phyloP scores from a whole-genome alignment of 2,329 filamentous ascomycete species.

The Neofusicoccum umdonicola region DNA sequence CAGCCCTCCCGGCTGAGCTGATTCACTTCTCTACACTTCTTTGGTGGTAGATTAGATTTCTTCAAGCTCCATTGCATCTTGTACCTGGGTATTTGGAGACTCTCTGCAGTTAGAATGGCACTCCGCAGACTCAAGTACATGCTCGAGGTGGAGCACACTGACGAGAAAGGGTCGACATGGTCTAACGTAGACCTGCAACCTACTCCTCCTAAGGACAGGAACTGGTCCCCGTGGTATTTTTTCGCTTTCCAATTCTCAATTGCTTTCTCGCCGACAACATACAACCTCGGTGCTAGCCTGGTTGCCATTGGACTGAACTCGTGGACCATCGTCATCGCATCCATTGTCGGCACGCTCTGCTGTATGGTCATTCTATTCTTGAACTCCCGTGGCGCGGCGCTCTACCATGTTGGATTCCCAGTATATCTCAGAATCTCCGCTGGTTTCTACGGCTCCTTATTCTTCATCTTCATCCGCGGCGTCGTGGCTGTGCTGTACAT shows the following conservation, averaged over 20 bases:
- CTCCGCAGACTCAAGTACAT: neutral
- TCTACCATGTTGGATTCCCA: conserved; percentile 39
- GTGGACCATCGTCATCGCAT: conserved; percentile 34
- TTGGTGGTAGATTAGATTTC: neutral
- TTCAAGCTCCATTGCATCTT: neutral
- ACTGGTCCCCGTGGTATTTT: conserved; percentile 27
- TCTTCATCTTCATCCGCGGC: neutral
- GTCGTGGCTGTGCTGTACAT: neutral
- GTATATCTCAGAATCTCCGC: conserved; percentile 34
- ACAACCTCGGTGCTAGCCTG: conserved; percentile 32
- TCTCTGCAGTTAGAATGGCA: neutral
- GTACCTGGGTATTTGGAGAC: neutral
- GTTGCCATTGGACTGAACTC: conserved; percentile 33
- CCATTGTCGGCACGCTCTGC: conserved; percentile 30
- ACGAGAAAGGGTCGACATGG: conserved; percentile 19
- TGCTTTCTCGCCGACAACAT: conserved; percentile 35
- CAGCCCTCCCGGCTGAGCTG: neutral
- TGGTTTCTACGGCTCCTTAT: conserved; percentile 20
- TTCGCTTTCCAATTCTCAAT: conserved; percentile 35
- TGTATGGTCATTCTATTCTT: conserved; percentile 34
- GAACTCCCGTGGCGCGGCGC: conserved; percentile 34
- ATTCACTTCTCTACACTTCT: neutral
- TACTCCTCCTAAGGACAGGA: conserved; percentile 23
- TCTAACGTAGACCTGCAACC: conserved; percentile 25
- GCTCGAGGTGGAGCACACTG: neutral